Base-by-base conservation (phyloP, 768 basidiomycete species). In the Lactarius akahatsu region DNA sequence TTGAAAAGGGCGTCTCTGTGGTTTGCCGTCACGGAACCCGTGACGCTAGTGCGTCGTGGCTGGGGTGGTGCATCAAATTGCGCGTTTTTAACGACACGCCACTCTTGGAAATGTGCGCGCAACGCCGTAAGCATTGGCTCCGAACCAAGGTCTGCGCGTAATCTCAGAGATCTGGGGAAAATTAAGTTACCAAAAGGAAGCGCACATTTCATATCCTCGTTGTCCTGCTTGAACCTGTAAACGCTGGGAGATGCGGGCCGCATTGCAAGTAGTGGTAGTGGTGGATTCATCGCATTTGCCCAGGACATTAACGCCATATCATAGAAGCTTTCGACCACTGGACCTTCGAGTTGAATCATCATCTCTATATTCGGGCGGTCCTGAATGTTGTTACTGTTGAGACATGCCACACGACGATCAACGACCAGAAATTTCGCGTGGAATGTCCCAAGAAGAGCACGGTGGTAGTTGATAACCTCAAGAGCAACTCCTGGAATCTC, bases 341-440 rank as follows among this genome's bases (percentile, higher is more conserved):
- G 85, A 0, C 89, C 89, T 72, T 90, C 89, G 52, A 89, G 79
- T 69, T 89, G 87, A 8, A 82, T 74, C 86, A 88, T 88, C 82
- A 89, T 83, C 74, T 85, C 81, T 66, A 81, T 69, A 70, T 83
- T 81, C 8, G 79, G 76, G 23, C 81, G 79, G 69, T 85, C 83
- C 75, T 88, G 87, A 47, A 90, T 86, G 63, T 90, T 90, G 75
- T 89, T 89, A 59, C 81, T 83, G 73, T 86, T 86, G 61, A 90
- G 74, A 62, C 88, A 74, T 0, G 86, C 88, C 41, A 88, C 77
- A 70, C 83, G 85, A n/a, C 87, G 79, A 72, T 91, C 89, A 1
- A 89, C 84, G 52, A 90, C 77, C 76, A 89, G 78, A 71, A 84
- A 89, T 72, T 90, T 90, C 56, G 85, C 82, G 70, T 91, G 89